A percentile compares a stretch with the other conserved stretches of the same genome.
phyloP scores from a whole-genome alignment of 2,329 filamentous ascomycete species.

The Pestalotiopsis fici region DNA sequence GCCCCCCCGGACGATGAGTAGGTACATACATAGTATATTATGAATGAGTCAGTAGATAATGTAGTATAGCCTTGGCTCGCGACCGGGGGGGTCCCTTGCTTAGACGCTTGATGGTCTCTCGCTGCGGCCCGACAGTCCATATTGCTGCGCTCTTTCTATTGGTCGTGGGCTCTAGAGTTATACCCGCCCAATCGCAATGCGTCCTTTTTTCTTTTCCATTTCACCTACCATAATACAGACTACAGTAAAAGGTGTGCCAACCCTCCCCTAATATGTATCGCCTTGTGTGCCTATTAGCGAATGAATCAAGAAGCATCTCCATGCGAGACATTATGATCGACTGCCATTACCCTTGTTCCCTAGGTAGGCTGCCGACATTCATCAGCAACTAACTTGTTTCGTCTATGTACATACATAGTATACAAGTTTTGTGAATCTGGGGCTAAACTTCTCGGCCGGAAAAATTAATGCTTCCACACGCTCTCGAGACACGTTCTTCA shows the following conservation, averaged over 20 bases:
- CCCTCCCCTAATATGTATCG: neutral
- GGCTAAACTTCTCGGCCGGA: neutral
- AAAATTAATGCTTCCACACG: constrained; percentile 2
- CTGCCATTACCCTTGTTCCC: neutral
- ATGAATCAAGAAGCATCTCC: neutral
- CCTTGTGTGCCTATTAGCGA: neutral
- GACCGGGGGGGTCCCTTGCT: constrained; percentile 8
- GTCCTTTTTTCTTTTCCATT: neutral
- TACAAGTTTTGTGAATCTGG: neutral
- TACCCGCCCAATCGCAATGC: constrained; percentile 24
- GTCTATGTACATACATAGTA: neutral
- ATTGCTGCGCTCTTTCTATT: constrained; percentile 21
- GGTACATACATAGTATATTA: constrained; percentile 12
- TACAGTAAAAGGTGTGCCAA: neutral
- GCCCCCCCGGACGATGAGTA: neutral
- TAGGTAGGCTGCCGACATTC: no score
- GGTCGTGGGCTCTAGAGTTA: constrained; percentile 11
- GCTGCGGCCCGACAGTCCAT: constrained; percentile 37
- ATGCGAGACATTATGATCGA: constrained; percentile 3
- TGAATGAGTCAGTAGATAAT: no score
- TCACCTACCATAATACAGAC: neutral
- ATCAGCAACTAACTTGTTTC: neutral
- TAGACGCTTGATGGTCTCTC: constrained; percentile 13
- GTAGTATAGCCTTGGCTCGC: constrained; percentile 24
- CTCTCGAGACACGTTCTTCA: neutral